Evolutionary conservation across 2,329 filamentous ascomycete genomes (phyloP), one percentile per base, ranked within the genome.

Genomic region (Pestalotiopsis sp.): DNA sequence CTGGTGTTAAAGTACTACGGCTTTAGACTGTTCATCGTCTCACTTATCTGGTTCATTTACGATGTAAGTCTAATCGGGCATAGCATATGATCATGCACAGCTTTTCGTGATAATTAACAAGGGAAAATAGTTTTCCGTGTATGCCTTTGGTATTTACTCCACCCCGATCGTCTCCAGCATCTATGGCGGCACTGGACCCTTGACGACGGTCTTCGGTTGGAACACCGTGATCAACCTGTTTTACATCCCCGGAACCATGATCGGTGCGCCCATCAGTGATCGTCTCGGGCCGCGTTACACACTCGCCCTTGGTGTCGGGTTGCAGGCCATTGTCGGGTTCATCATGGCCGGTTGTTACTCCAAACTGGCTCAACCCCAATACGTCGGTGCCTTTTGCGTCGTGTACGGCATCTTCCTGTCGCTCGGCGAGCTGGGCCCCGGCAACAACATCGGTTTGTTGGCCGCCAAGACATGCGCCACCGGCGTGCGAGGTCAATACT

Each of bases 381-480:
- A 93, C 69, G 89, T 96, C 4, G 93, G 85, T 7, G 92, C 85
- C 0, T 97, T 96, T 73, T 91, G 93, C 1, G 91, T 94, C 4
- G 88, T 95, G 2, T 95, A 94, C 73, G 93, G 90, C 17, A 85
- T 96, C 71, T 96, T 96, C 82, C 83, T 93, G 1, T 88, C 91
- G 0, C 85, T 95, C 1, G 93, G 93, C 64, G 93, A 96, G 79
- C 81, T 97, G 55, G 94, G 95, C 0, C 94, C 95, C 0, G 95
- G 95, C 13, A 93, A 97, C 83, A 97, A 97, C 79, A 97, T 97
- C 73, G 94, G 94, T 2, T 86, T 97, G 0, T 80, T 97, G 38
- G 94, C 95, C 0, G 92, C 92, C 61, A 97, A 97, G 84, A 95
- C 93, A 2, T 94, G 91, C 74, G 93, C 95, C 0, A 97, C 95